Conservation (phyloP, 2,329 filamentous ascomycete genomes). For the Laburnicola sp. region DNA sequence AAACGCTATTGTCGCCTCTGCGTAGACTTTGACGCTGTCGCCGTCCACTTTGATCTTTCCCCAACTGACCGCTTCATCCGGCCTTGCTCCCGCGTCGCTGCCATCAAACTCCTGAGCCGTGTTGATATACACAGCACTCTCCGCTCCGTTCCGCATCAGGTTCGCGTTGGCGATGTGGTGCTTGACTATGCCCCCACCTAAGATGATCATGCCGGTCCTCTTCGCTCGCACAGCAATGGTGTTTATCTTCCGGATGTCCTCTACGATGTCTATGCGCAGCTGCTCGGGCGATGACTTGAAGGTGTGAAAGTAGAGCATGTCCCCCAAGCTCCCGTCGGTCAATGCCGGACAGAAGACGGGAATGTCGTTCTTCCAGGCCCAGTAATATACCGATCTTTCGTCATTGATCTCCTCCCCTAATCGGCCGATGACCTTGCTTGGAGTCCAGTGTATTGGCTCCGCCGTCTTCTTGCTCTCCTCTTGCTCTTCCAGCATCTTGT, state of each 20-base stretch:
- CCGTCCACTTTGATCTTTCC: constrained; percentile 93
- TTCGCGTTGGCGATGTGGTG: constrained; percentile 98
- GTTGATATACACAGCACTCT: constrained; percentile 97
- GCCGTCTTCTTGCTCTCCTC: constrained; percentile 71
- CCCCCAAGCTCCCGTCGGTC: constrained; percentile 91
- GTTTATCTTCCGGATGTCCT: constrained; percentile 92
- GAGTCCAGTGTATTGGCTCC: constrained; percentile 84
- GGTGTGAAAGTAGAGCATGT: constrained; percentile 99
- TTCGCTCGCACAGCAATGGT: constrained; percentile 86
- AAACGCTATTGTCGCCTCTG: constrained; percentile 68
- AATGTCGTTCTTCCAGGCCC: constrained; percentile 96
- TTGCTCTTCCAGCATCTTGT: constrained; percentile 91
- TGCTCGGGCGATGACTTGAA: constrained; percentile 84
- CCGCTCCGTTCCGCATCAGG: constrained; percentile 95
- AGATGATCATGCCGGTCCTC: constrained; percentile 89
- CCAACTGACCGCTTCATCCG: constrained; percentile 97
- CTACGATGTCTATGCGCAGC: constrained; percentile 85
- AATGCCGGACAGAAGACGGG: constrained; percentile 96
- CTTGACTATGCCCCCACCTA: constrained; percentile 96
- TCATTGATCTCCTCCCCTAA: constrained; percentile 94
- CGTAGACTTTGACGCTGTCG: constrained; percentile 82
- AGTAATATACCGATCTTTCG: constrained; percentile 90
- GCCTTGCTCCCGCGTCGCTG: constrained; percentile 90
- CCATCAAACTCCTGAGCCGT: constrained; percentile 97
- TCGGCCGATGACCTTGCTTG: constrained; percentile 85